These are phyloP conservation scores for Aspergillus conjunctus DNA, from an alignment of 495 filamentous ascomycete species.

Conservation along the genomic window DNA sequence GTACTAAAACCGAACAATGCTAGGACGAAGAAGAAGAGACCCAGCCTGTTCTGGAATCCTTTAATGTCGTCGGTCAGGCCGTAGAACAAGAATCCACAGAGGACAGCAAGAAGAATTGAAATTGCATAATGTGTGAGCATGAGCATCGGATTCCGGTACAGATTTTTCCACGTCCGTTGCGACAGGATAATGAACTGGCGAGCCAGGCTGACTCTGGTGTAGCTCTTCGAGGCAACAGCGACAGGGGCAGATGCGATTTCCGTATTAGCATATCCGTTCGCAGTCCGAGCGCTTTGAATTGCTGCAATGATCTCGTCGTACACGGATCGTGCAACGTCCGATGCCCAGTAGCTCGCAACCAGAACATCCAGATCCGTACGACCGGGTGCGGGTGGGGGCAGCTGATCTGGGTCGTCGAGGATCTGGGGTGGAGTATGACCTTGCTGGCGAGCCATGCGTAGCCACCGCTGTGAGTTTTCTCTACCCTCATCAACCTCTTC, in stretches of 20 bases:
- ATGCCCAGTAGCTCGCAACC: constrained; percentile 70
- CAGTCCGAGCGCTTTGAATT: constrained; percentile 57
- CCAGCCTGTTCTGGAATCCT: constrained; percentile 98
- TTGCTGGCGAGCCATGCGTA: constrained; percentile 68
- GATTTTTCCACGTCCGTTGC: constrained; percentile 90
- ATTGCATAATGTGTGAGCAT: constrained; percentile 99
- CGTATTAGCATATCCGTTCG: constrained; percentile 72
- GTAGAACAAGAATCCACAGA: constrained; percentile 95
- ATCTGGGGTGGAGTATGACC: constrained; percentile 63
- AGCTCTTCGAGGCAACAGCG: constrained; percentile 64
- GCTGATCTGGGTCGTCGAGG: constrained; percentile 72
- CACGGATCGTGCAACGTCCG: constrained; percentile 75
- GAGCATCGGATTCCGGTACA: constrained; percentile 96
- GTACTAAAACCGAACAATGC: constrained; percentile 97
- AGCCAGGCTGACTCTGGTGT: constrained; percentile 73
- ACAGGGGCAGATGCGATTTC: constrained; percentile 49
- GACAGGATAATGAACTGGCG: constrained; percentile 90
- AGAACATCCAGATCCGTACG: constrained; percentile 82
- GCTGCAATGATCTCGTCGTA: constrained; percentile 79
- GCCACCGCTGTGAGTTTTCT: constrained; percentile 63
- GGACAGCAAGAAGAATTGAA: constrained; percentile 88
- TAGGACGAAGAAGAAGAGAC: constrained; percentile 96
- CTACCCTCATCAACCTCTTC: constrained; percentile 64
- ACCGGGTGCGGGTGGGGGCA: constrained; percentile 65
- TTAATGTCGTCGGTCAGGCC: constrained; percentile 93